Conservation (phyloP, 208 protist species). For the Trypanosomatidae sp. region DNA sequence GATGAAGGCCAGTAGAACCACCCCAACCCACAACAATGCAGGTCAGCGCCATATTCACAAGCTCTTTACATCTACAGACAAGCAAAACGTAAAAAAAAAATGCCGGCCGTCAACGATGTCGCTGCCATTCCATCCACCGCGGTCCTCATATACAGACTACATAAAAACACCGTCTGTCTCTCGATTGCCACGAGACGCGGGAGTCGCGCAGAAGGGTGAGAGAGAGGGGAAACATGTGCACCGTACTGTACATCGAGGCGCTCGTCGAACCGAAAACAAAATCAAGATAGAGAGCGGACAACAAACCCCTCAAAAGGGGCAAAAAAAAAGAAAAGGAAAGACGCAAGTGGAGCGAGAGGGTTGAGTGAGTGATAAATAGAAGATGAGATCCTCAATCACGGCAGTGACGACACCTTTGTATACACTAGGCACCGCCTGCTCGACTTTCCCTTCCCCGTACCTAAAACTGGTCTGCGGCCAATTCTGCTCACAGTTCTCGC, state of each 20-base stretch:
- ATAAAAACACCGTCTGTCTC: no score
- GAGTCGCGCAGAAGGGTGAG: not conserved
- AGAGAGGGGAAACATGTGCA: not conserved
- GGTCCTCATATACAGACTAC: not conserved
- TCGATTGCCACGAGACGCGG: not conserved
- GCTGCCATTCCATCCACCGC: not conserved
- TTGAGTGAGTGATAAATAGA: not conserved
- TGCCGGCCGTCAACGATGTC: not conserved
- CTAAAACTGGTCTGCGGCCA: no score
- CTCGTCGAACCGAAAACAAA: not conserved
- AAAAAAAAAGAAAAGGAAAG: not conserved
- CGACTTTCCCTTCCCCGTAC: not conserved
- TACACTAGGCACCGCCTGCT: not conserved
- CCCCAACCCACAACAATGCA: not conserved
- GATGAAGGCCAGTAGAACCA: not conserved
- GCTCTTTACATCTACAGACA: not conserved
- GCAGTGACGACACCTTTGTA: not conserved
- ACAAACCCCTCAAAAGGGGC: not conserved
- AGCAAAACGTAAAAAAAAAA: not conserved
- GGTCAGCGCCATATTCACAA: not conserved
- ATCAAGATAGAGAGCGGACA: conserved; percentile 7
- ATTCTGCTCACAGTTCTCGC: not conserved
- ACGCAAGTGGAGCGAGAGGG: not conserved
- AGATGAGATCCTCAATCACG: not conserved
- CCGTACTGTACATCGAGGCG: not conserved